These are phyloP conservation scores for Medakamo hakoo DNA, from an alignment of 139 green algal species.

Conservation along the genomic window DNA sequence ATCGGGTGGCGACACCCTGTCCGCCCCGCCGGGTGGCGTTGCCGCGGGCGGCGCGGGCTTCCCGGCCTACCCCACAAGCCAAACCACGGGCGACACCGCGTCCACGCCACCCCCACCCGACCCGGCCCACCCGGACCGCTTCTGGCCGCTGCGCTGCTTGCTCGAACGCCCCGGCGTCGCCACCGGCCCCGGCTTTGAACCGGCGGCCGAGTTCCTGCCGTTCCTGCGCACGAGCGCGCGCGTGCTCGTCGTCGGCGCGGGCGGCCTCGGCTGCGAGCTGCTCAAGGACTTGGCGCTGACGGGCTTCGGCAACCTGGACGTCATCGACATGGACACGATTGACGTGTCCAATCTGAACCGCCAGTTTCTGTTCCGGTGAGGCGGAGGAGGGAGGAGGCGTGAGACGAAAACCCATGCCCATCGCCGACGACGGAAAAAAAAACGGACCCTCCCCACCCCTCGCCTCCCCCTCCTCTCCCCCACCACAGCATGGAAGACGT, in stretches of 20 bases:
- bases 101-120: too few species aligned
- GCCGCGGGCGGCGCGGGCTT: too few species aligned
- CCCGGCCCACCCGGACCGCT: slow-evolving; percentile 17
- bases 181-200: slow-evolving; percentile 73
- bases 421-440: neutral
- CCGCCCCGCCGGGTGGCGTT: too few species aligned
- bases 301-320: slow-evolving; percentile 92
- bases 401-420: too few species aligned
- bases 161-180: slow-evolving; percentile 55
- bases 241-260: slow-evolving; percentile 83
- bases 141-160: slow-evolving; percentile 57
- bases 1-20: too few species aligned
- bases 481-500: slow-evolving; percentile 70
- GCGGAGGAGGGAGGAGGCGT: neutral
- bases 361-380: slow-evolving; percentile 93
- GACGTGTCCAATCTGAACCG: slow-evolving; percentile 98
- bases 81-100: too few species aligned
- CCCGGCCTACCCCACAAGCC: too few species aligned
- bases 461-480: neutral
- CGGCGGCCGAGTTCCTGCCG: slow-evolving; percentile 38
- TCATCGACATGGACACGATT: slow-evolving; percentile 99
- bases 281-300: slow-evolving; percentile 94
- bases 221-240: slow-evolving; percentile 32
- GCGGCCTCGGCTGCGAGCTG: slow-evolving; percentile 96
- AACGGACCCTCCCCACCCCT: neutral